Conservation (phyloP, 164 flowering plant genomes). For the Aristolochia fimbriata region DNA sequence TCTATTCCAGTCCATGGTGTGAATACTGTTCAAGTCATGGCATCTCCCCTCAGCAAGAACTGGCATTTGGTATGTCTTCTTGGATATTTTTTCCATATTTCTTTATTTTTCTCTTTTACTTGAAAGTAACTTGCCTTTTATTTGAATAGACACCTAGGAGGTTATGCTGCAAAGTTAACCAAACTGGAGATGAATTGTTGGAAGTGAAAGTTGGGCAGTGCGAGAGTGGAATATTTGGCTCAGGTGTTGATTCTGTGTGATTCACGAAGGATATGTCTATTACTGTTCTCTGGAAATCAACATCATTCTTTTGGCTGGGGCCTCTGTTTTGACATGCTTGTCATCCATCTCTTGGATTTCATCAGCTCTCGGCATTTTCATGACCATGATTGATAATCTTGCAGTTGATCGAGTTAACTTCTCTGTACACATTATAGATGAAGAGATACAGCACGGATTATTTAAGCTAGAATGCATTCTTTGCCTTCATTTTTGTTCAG, state of each 20-base stretch:
- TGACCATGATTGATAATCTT: not conserved
- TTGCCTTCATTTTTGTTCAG: constrained; percentile 24
- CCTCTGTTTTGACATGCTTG: constrained; percentile 3
- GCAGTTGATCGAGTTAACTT: constrained; percentile 3
- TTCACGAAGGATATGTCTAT: constrained; percentile 8
- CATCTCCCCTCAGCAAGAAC: constrained; percentile 28
- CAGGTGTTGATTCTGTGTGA: constrained; percentile 20
- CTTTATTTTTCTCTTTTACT: not conserved
- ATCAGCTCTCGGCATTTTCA: not conserved
- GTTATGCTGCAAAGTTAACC: constrained; percentile 39
- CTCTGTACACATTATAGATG: constrained; percentile 15
- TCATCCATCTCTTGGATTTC: not conserved
- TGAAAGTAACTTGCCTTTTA: not conserved
- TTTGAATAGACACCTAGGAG: constrained; percentile 35
- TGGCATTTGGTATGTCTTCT: constrained; percentile 50
- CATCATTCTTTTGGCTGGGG: not conserved
- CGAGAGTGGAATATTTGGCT: constrained; percentile 21
- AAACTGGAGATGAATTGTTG: constrained; percentile 22
- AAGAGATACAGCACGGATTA: constrained; percentile 13
- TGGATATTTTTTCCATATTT: too few species aligned
- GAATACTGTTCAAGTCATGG: constrained; percentile 31
- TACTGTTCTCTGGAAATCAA: not conserved
- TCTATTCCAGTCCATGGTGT: constrained; percentile 30
- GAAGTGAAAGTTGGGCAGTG: constrained; percentile 41
- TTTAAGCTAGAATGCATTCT: constrained; percentile 16